These are phyloP conservation scores for Onygena corvina DNA, from an alignment of 2,329 filamentous ascomycete genomes.

Conservation along the genomic window DNA sequence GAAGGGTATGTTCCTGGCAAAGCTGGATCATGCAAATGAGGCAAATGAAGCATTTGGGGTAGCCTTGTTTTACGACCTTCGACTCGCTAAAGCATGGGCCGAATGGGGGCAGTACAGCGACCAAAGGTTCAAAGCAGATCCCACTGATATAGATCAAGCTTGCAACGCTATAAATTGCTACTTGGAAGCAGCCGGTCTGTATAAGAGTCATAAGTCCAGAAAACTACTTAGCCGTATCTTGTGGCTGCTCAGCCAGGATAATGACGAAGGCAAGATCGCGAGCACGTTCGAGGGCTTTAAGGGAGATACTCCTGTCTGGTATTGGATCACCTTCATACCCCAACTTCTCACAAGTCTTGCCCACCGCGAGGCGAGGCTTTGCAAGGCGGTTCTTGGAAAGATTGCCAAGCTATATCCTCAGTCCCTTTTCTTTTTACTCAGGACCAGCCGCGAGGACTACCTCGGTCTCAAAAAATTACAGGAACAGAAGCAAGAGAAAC, in stretches of 20 bases:
- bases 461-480: conserved; percentile 79
- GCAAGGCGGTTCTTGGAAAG: conserved; percentile 75
- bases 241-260: conserved; percentile 90
- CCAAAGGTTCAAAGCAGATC: conserved; percentile 84
- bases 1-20: conserved; percentile 98
- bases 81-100: conserved; percentile 92
- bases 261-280: conserved; percentile 69
- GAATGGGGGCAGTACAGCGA: conserved; percentile 99
- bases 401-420: conserved; percentile 95
- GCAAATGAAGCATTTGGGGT: conserved; percentile 91
- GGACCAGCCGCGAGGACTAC: conserved; percentile 92
- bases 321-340: conserved; percentile 98
- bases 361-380: conserved; percentile 78
- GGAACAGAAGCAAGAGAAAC: conserved; percentile 49
- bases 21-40: conserved; percentile 78
- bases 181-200: conserved; percentile 85
- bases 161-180: conserved; percentile 92
- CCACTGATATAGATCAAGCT: conserved; percentile 66
- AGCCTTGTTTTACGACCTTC: conserved; percentile 89
- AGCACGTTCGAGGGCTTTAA: conserved; percentile 91
- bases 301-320: conserved; percentile 95
- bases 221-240: conserved; percentile 88
- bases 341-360: conserved; percentile 85
- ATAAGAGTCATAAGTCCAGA: conserved; percentile 92
- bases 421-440: conserved; percentile 85